These are phyloP conservation scores for Grigorovia yakushimaensis DNA, from an alignment of 805 yeast genomes.

Conservation along the genomic window DNA sequence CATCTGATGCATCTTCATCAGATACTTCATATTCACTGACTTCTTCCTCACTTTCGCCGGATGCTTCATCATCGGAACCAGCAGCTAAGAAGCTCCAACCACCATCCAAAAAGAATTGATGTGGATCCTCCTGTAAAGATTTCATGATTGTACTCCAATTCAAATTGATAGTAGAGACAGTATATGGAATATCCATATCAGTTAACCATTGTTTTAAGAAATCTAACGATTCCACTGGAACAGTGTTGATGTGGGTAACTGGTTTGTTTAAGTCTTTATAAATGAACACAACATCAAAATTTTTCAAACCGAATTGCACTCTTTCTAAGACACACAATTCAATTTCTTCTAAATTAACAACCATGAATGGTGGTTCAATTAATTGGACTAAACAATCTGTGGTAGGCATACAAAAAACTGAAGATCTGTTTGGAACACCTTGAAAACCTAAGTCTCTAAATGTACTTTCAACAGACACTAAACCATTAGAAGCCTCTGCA, in stretches of 20 bases:
- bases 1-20: conserved; percentile 36
- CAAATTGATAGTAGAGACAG: conserved; percentile 91
- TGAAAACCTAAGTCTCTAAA: conserved; percentile 93
- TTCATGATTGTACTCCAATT: conserved; percentile 96
- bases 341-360: conserved; percentile 80
- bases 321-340: conserved; percentile 94
- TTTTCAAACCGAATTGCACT: conserved; percentile 92
- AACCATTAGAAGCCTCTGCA: conserved; percentile 76
- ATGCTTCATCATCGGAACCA: conserved; percentile 69
- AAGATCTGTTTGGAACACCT: conserved; percentile 94
- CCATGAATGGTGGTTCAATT: conserved; percentile 90
- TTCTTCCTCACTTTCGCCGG: conserved; percentile 63
- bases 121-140: conserved; percentile 84
- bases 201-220: conserved; percentile 93
- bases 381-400: conserved; percentile 93
- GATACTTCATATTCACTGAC: conserved; percentile 36
- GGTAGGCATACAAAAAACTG: conserved; percentile 92
- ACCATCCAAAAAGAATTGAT: conserved; percentile 86
- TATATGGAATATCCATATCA: conserved; percentile 92
- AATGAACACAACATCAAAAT: conserved; percentile 93
- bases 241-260: conserved; percentile 86
- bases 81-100: conserved; percentile 95
- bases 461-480: conserved; percentile 84
- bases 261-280: conserved; percentile 84
- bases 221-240: conserved; percentile 86